Evolutionary conservation across 345 rosid genomes (phyloP), one percentile per base, ranked within the genome.

Genomic region (Eucalyptus victrix): DNA sequence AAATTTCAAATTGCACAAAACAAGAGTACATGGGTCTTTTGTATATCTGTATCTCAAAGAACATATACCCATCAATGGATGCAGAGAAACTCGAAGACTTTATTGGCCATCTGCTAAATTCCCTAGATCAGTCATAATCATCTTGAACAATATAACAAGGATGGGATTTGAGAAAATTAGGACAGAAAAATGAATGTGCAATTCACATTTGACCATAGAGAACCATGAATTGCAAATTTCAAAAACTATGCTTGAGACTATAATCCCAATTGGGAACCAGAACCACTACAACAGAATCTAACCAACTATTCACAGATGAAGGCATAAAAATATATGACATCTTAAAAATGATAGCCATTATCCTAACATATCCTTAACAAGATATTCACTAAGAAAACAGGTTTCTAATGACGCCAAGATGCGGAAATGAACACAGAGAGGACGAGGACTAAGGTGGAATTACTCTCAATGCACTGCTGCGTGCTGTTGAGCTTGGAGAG

Each of bases 401-500:
- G 28, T 21, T 37, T 21, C 14, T 8, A 0, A 6, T 0, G 11
- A 21, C 28, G 0, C 47, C 47, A 11, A 37, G 47, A 76, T 37
- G 30, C 83, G 3, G 83, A 76, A 76, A 76, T 37, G 83, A 37
- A 76, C 81, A 72, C 26, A 24, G 56, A 47, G 5, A 49, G 47
- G 50, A 0, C 15, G 8, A 81, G 51, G 51, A 91, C 5, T 37
- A 40, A 37, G 16, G 24, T 37, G 47, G 94, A 94, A 95, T 94
- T 98, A 98, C 99, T 97, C 94, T 98, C 99, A 90, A 98, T 98
- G 51, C 98, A 96, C 89, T 97, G 99, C 86, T 98, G 99, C 76
- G 98, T 96, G 96, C 98, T 94, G 92, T 97, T 96, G 95, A 97
- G 98, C 97, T 98, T 96, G 40, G 99, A 94, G 88, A 98, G 99